Percentiles rank a stretch among this genome's conserved stretches.
These are phyloP conservation scores for Ogataea chonburiensis DNA, from an alignment of 805 yeast genomes.

Conservation along the genomic window DNA sequence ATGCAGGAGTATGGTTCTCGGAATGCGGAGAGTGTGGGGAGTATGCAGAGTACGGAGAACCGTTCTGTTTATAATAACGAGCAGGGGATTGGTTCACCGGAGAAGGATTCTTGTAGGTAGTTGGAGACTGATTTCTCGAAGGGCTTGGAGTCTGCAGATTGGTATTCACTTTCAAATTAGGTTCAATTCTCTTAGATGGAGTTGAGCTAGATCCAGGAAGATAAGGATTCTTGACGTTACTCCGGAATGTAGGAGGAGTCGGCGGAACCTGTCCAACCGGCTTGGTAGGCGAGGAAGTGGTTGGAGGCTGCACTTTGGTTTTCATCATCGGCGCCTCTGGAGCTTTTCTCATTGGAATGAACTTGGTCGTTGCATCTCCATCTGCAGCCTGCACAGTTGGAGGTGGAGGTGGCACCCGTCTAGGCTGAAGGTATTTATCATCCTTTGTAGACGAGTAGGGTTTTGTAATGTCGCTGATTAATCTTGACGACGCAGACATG, in stretches of 20 bases:
- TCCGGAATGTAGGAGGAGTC: slow-evolving; percentile 23
- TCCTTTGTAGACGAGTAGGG: slow-evolving; percentile 27
- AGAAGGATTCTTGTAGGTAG: slow-evolving; percentile 11
- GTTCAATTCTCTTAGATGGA: slow-evolving; percentile 16
- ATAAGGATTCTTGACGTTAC: slow-evolving; percentile 10
- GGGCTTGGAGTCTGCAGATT: slow-evolving; percentile 12
- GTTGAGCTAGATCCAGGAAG: slow-evolving; percentile 3
- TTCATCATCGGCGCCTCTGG: slow-evolving; percentile 38
- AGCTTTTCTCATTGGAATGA: slow-evolving; percentile 41
- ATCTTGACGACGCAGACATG: slow-evolving; percentile 14
- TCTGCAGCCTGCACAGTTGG: slow-evolving; percentile 29
- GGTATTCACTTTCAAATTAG: slow-evolving; percentile 21
- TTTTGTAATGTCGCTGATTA: slow-evolving; percentile 33
- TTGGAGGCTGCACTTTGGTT: slow-evolving; percentile 2
- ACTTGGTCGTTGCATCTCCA: slow-evolving; percentile 10
- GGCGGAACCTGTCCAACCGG: slow-evolving; percentile 29
- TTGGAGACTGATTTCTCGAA: slow-evolving; percentile 7
- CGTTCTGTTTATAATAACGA: slow-evolving; percentile 7
- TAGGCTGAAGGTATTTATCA: slow-evolving; percentile 32
- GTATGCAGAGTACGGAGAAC: slow-evolving; percentile 6
- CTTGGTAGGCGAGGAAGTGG: slow-evolving; percentile 15
- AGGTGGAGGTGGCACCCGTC: slow-evolving; percentile 37
- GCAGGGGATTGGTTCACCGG: slow-evolving; percentile 8
- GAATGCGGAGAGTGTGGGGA: slow-evolving; percentile 22
- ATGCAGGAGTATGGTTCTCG: slow-evolving; percentile 33